These are phyloP conservation scores for Danielozyma ontarioensis DNA, from an alignment of 805 yeast species.

Conservation along the genomic window DNA sequence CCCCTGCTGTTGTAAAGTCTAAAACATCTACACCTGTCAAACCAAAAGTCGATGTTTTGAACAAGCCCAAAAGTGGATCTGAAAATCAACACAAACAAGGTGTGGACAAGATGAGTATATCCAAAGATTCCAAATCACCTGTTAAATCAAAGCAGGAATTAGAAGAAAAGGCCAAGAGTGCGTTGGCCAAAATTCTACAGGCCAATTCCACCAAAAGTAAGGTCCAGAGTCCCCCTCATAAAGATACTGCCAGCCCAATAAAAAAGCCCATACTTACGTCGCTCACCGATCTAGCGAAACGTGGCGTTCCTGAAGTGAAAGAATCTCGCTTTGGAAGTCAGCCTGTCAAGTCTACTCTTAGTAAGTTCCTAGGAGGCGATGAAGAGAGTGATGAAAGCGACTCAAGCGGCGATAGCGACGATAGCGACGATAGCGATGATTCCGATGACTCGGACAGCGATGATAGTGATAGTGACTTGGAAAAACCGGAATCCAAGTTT, in stretches of 20 bases:
- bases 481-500: conserved; percentile 12
- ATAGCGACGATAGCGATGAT: background rate
- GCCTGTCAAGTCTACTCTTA: background rate
- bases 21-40: no score
- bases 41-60: no score
- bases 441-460: conserved; percentile 5
- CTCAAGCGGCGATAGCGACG: background rate
- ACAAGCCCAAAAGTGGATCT: no score
- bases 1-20: background rate
- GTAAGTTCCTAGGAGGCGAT: background rate
- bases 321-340: conserved; percentile 20
- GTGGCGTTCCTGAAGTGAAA: conserved; percentile 65
- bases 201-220: background rate
- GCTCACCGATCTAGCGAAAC: conserved; percentile 52
- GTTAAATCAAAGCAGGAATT: no score
- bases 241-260: conserved; percentile 3
- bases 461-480: conserved; percentile 5
- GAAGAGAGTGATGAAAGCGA: background rate
- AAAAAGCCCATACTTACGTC: conserved; percentile 41
- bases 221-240: background rate
- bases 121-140: no score
- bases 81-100: no score
- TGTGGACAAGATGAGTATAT: no score
- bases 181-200: background rate
- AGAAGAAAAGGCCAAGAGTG: background rate